phyloP scores from a whole-genome alignment of 306 rosid species.

The Rubus idaeus region DNA sequence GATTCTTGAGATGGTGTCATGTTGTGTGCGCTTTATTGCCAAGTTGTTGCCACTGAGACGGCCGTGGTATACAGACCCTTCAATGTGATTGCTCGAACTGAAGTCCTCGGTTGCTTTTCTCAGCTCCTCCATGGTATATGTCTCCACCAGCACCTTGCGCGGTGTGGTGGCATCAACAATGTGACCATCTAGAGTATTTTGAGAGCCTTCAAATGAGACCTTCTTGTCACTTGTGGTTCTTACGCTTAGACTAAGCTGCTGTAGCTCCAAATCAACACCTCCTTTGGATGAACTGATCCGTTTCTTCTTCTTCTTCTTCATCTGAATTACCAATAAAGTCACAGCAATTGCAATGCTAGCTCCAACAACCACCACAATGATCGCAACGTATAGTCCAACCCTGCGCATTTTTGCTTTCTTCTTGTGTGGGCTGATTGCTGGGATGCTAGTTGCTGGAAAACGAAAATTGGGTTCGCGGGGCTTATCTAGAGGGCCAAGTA shows the following conservation, averaged over 20 bases:
- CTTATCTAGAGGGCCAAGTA: constrained; percentile 42
- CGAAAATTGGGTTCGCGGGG: constrained; percentile 47
- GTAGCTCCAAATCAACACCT: constrained; percentile 64
- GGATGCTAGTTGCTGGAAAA: constrained; percentile 38
- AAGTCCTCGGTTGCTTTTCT: constrained; percentile 78
- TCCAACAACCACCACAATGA: constrained; percentile 48
- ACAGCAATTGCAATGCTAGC: constrained; percentile 50
- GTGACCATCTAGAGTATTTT: constrained; percentile 44
- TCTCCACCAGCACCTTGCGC: constrained; percentile 49
- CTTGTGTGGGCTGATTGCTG: constrained; percentile 44
- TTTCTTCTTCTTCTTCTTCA: constrained; percentile 57
- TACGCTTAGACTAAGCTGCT: constrained; percentile 72
- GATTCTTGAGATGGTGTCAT: constrained; percentile 40
- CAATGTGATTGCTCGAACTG: constrained; percentile 68
- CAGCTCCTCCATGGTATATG: constrained; percentile 56
- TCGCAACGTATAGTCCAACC: constrained; percentile 43
- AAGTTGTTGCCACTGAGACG: constrained; percentile 74
- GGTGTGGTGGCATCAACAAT: constrained; percentile 29
- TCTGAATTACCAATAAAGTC: constrained; percentile 42
- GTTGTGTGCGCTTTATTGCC: constrained; percentile 58
- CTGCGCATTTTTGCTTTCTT: constrained; percentile 53
- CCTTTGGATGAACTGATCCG: constrained; percentile 39
- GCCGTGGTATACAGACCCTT: constrained; percentile 76
- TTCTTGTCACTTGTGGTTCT: constrained; percentile 83
- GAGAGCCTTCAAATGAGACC: constrained; percentile 72